These are phyloP conservation scores for Physaria fendleri DNA, from an alignment of 345 rosid species.

Conservation along the genomic window DNA sequence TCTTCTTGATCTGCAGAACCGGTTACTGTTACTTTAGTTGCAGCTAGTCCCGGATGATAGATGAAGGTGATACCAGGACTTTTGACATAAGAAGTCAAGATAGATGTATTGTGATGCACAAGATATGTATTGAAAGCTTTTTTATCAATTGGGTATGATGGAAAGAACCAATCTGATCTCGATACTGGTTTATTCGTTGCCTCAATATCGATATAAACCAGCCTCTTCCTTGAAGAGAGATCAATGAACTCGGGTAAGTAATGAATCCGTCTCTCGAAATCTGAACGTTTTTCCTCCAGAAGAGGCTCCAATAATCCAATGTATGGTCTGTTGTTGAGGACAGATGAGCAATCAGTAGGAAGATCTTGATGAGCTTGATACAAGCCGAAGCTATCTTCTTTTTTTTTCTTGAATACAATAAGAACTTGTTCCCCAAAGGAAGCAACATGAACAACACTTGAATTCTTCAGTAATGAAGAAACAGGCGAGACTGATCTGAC, in stretches of 20 bases:
- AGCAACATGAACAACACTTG: too few species aligned
- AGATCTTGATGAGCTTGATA: too few species aligned
- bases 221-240: conserved; percentile 33
- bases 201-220: conserved; percentile 62
- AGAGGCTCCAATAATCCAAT: conserved; percentile 55
- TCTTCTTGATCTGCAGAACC: conserved; percentile 40
- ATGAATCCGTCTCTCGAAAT: too few species aligned
- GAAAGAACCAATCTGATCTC: conserved; percentile 50
- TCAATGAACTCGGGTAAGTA: conserved; percentile 55
- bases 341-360: conserved; percentile 54
- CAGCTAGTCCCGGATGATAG: conserved; percentile 67
- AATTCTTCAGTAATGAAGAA: too few species aligned
- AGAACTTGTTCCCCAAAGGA: too few species aligned
- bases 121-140: conserved; percentile 53
- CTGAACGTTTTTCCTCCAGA: conserved; percentile 33
- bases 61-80: conserved; percentile 63
- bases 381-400: too few species aligned
- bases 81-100: conserved; percentile 51
- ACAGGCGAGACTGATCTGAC: too few species aligned
- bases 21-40: not conserved
- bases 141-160: conserved; percentile 52
- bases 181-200: conserved; percentile 53
- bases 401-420: conserved; percentile 56
- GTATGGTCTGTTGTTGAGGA: conserved; percentile 35
- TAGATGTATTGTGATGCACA: conserved; percentile 73